Conservation (phyloP, 371 early-diverging fungal genomes). For the Mucor circinelloides region DNA sequence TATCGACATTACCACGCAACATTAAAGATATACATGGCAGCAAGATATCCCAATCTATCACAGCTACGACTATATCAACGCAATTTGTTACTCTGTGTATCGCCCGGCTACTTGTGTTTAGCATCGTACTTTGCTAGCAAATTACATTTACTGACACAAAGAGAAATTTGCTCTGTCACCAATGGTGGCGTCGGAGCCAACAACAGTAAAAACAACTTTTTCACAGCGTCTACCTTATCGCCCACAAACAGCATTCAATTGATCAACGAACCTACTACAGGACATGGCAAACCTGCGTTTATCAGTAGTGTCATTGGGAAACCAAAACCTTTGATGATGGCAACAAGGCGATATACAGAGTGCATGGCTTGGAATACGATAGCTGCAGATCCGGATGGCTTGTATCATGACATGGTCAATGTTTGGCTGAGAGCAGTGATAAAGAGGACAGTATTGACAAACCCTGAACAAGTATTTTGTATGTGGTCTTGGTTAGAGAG, state of each 20-base stretch:
- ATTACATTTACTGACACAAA: slow-evolving; percentile 51
- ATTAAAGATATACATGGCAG: slow-evolving; percentile 36
- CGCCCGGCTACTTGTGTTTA: slow-evolving; percentile 58
- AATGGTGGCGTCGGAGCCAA: slow-evolving; percentile 19
- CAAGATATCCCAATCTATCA: slow-evolving; percentile 22
- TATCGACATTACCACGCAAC: slow-evolving; percentile 58
- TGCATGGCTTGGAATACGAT: slow-evolving; percentile 51
- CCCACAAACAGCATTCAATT: slow-evolving; percentile 17
- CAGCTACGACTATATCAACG: slow-evolving; percentile 32
- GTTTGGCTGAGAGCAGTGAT: slow-evolving; percentile 57
- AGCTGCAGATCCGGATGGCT: slow-evolving; percentile 25
- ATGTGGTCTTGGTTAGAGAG: too few relatives aligned
- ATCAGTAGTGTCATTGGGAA: slow-evolving; percentile 35
- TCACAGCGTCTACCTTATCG: slow-evolving; percentile 22
- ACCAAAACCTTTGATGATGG: slow-evolving; percentile 54
- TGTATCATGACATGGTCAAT: slow-evolving; percentile 59
- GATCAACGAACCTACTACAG: slow-evolving; percentile 1
- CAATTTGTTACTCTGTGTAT: slow-evolving; percentile 37
- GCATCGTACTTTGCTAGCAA: slow-evolving; percentile 55
- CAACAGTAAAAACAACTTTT: background rate
- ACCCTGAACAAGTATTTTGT: slow-evolving; percentile 59
- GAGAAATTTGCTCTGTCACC: slow-evolving; percentile 55
- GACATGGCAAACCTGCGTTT: background rate
- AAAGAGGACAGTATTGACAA: slow-evolving; percentile 49
- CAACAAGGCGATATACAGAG: slow-evolving; percentile 55